These are phyloP conservation scores for Aegilops bicornis DNA, from an alignment of 176 grass and related monocot genomes.

Conservation along the genomic window DNA sequence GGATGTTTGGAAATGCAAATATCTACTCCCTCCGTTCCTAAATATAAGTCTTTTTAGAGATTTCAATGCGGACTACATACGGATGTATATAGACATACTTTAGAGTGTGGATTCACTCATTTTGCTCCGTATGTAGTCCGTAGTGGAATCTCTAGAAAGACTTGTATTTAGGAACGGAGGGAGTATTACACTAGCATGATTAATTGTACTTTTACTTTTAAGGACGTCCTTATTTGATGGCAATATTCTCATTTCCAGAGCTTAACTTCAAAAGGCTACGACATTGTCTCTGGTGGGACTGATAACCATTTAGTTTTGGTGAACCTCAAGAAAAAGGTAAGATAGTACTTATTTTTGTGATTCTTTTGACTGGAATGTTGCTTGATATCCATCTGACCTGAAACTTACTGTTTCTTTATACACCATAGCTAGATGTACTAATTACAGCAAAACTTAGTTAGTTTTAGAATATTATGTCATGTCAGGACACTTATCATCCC, in stretches of 20 bases:
- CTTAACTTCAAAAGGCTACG: constrained; percentile 74
- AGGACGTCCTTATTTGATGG: constrained; percentile 20
- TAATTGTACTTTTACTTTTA: not conserved
- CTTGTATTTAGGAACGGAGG: no score
- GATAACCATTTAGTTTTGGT: constrained; percentile 99
- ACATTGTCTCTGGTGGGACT: constrained; percentile 96
- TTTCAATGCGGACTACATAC: no score
- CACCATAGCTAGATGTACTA: constrained; percentile 20
- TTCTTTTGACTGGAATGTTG: not conserved
- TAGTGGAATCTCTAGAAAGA: no score
- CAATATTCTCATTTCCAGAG: constrained; percentile 55
- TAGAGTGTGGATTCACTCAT: no score
- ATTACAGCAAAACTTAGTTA: not conserved
- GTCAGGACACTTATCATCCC: not conserved
- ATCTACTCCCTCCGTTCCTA: not conserved
- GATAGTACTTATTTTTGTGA: not conserved
- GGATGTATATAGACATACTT: no score
- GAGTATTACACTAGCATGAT: constrained; percentile 7
- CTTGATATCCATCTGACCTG: not conserved
- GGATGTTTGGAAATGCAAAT: constrained; percentile 22
- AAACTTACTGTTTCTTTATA: constrained; percentile 20
- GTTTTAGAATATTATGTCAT: constrained; percentile 21
- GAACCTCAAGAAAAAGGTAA: constrained; percentile 96
- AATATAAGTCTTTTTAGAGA: no score
- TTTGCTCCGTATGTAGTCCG: no score